Percentiles rank a stretch among this genome's conserved stretches.
These are phyloP conservation scores for Russula vinacea DNA, from an alignment of 768 basidiomycete genomes.

Conservation along the genomic window DNA sequence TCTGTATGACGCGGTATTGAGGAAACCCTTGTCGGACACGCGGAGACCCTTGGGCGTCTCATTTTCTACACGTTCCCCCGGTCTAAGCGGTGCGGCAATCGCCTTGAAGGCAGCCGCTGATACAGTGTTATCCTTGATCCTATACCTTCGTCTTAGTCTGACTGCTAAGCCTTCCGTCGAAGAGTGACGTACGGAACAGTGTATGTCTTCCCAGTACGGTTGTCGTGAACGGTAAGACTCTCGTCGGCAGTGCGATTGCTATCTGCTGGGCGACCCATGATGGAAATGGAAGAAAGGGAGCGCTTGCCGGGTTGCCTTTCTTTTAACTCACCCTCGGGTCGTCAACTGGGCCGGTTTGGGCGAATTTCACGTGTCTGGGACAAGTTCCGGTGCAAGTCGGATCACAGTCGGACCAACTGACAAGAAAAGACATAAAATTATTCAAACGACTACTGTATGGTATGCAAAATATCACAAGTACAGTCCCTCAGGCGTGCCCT, in stretches of 20 bases:
- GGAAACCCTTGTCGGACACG: conserved; percentile 73
- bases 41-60: conserved; percentile 80
- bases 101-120: conserved; percentile 78
- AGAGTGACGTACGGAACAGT: conserved; percentile 58
- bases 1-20: conserved; percentile 82
- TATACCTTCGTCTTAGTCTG: conserved; percentile 33
- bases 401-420: background rate
- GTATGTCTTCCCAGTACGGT: conserved; percentile 79
- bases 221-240: conserved; percentile 68
- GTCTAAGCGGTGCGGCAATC: conserved; percentile 55
- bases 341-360: background rate
- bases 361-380: background rate
- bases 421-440: conserved; percentile 14
- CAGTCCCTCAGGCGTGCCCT: conserved; percentile 88
- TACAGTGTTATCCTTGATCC: conserved; percentile 78
- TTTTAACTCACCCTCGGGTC: background rate
- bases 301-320: background rate
- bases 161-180: background rate
- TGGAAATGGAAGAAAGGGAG: background rate
- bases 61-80: conserved; percentile 72
- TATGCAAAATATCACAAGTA: conserved; percentile 54
- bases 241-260: conserved; percentile 21
- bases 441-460: conserved; percentile 6
- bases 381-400: background rate
- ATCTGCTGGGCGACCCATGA: conserved; percentile 25